Evolutionary conservation across 2,329 filamentous ascomycete species (phyloP), one percentile per base, ranked within the genome.

Genomic region (Scedosporium minutisporum): DNA sequence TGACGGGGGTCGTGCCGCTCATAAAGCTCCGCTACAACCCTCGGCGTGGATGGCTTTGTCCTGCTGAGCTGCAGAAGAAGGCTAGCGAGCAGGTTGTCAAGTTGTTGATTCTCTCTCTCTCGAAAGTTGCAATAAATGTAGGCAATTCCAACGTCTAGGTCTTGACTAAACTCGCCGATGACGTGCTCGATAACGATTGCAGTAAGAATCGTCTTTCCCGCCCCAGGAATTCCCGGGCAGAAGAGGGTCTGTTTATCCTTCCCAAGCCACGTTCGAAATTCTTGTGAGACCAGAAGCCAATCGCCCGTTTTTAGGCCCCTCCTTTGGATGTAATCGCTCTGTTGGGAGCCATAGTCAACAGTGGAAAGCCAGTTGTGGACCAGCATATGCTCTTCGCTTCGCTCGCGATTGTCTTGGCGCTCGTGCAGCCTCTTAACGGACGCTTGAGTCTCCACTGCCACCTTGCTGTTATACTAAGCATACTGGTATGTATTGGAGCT

Each of bases 321-420:
- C 14, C 67, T 64, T 4, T 59, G 63, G 7, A 77, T 63, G 14
- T 70, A 69, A 48, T 77, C 74, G 9, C 62, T 70, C 42, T 81
- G 78, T 57, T 78, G 71, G 7, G 66, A 14, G 7, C 63, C 64
- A 63, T 75, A 77, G 33, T 77, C 68, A 2, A 68, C 62, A 4
- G 68, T 65, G 0, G 74, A 73, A 23, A 81, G 65, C 78, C 77
- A 80, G 12, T 75, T 61, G 2, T 74, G 65, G 16, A 75, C 66
- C 16, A 48, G 16, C 18, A 4, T 38, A 38, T 38, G 33, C 33
- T 38, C 33, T 38, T 38, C 33, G 33, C 16, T 14, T 9, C 38
- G 33, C 18, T 59, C 29, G 25, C 27, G 27, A 16, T 27, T 58
- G 27, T 27, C 55, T 18, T 58, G 33, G 33, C 10, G 33, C 10